Evolutionary conservation across 176 grass and related monocot genomes (phyloP), one percentile per base, ranked within the genome.

Genomic region (Olyra latifolia): DNA sequence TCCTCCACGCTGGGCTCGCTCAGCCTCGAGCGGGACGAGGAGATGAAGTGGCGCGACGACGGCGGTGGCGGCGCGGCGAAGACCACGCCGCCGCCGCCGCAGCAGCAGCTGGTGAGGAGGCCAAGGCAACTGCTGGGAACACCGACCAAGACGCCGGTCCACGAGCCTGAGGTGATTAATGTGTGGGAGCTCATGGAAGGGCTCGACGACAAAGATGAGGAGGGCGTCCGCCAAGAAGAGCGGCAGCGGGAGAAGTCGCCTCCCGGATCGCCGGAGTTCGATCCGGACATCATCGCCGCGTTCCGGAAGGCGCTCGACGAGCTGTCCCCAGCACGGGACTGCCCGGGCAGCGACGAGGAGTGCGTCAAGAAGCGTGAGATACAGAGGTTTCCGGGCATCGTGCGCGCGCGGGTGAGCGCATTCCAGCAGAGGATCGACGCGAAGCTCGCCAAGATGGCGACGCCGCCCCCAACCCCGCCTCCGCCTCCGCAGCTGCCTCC

Each of bases 141-240:
- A n/a, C 96, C 86, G 11, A 83, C 78, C 79, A 86, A 89, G 82
- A 84, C 97, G 4, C 88, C 86, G 11, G 62, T 49, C 9, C 72
- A 77, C 43, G 93, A 96, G 54, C 93, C 91, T 1, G 93, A 99
- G 84, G 79, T 93, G 59, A 99, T 99, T 71, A 96, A 96, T 44
- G 92, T 94, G 27, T 99, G 91, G 97, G 97, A 99, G 78, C 93
- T 99, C 87, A 99, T 99, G 97, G 93, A 87, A 61, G 93, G 97
- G 15, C 91, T 99, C 28, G 97, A 93, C 6, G 96, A 95, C 83
- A 46, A 69, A 23, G 83, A 88, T 15, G 86, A 80, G 13, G 73
- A 89, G 12, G 75, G 74, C 20, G 29, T 22, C 56, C 25, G 2
- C 43, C 41, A 10, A 40, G 61, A 35, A 62, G 81, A 70, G 30